Percentiles rank a stretch among this genome's conserved stretches.
Conservation (phyloP, 1,139 yeast genomes). For the Nakaseomyces glabratus region DNA sequence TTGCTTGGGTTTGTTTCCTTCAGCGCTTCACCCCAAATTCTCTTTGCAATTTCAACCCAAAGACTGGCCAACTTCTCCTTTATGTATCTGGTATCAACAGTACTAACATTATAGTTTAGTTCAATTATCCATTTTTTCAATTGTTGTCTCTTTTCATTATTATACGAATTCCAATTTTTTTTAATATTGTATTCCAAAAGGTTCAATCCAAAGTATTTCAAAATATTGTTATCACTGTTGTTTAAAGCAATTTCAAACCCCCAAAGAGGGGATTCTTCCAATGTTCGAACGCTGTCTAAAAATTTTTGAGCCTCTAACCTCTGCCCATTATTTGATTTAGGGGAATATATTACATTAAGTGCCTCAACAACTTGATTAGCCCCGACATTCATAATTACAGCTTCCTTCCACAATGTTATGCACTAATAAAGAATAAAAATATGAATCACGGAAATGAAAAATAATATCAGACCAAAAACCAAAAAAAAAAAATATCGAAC, state of each 20-base stretch:
- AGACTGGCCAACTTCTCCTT: constrained; percentile 82
- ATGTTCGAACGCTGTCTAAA: constrained; percentile 63
- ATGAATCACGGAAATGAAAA: too few relatives aligned
- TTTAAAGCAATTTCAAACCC: constrained; percentile 79
- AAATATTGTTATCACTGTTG: constrained; percentile 34
- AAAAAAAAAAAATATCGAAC: too few relatives aligned
- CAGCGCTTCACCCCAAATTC: constrained; percentile 71
- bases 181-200: constrained; percentile 66
- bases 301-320: constrained; percentile 65
- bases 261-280: constrained; percentile 84
- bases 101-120: constrained; percentile 49
- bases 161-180: constrained; percentile 45
- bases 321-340: constrained; percentile 54
- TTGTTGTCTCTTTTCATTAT: constrained; percentile 56
- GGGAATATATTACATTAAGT: constrained; percentile 66
- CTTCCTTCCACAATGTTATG: too few relatives aligned
- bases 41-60: constrained; percentile 91
- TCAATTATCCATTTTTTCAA: constrained; percentile 80
- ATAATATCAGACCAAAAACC: too few relatives aligned
- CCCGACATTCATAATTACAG: constrained; percentile 33
- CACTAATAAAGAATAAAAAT: too few relatives aligned
- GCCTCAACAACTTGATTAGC: constrained; percentile 67
- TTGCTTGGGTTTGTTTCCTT: constrained; percentile 32
- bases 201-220: constrained; percentile 85
- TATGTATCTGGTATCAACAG: constrained; percentile 77